These are phyloP conservation scores for Pugionium dolabratum DNA, from an alignment of 345 rosid species.

Conservation along the genomic window DNA sequence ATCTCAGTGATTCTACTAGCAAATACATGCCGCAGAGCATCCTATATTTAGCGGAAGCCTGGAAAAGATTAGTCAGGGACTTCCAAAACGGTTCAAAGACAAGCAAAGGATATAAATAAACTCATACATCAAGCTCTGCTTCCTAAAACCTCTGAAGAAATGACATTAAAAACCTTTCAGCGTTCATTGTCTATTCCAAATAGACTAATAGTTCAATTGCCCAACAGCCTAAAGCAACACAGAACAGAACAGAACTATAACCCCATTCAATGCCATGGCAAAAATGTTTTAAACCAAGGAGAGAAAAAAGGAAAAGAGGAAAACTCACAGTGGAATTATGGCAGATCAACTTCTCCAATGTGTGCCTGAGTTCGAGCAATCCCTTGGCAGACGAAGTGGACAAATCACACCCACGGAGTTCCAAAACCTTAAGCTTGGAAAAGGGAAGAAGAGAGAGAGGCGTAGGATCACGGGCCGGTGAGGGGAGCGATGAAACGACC, in stretches of 20 bases:
- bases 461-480: constrained; percentile 84
- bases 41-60: constrained; percentile 48
- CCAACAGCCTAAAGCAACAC: constrained; percentile 30
- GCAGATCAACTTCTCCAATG: constrained; percentile 89
- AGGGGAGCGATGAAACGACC: constrained; percentile 77
- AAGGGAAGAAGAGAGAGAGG: constrained; percentile 85
- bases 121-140: constrained; percentile 33
- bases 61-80: constrained; percentile 24
- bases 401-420: constrained; percentile 91
- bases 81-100: constrained; percentile 13
- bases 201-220: constrained; percentile 35
- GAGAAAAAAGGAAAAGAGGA: background rate
- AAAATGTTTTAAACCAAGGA: constrained; percentile 19
- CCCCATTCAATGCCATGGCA: constrained; percentile 29
- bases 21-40: constrained; percentile 90
- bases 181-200: constrained; percentile 35
- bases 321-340: constrained; percentile 92
- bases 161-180: constrained; percentile 24
- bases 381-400: constrained; percentile 92
- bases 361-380: constrained; percentile 78
- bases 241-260: constrained; percentile 23
- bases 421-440: constrained; percentile 70
- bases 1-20: constrained; percentile 93
- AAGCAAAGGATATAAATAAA: constrained; percentile 20
- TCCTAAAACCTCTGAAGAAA: constrained; percentile 37